Base-by-base conservation (phyloP, 805 yeast genomes). In the Phaffomyces antillensis region DNA sequence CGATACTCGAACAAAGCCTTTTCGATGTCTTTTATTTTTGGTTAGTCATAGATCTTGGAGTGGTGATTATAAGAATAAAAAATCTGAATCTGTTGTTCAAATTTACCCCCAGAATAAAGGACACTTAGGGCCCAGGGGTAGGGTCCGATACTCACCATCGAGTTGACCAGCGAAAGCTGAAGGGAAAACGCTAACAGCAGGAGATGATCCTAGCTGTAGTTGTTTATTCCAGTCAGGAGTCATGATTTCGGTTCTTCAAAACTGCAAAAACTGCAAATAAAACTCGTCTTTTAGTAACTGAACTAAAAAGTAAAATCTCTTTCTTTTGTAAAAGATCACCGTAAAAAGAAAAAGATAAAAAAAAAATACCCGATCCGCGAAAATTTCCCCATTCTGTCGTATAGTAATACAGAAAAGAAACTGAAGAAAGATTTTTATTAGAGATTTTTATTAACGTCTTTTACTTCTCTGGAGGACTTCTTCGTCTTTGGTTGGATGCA, bases 401-500 rank as follows among this genome's bases (percentile, higher is more conserved):
- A 15, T 16, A 16, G 25, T n/a, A 15, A n/a, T n/a, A n/a, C n/a
- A n/a, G n/a, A n/a, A n/a, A n/a, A n/a, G 9, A 25, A 24, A 37
- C 30, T n/a, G n/a, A n/a, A n/a, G 16, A 16, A 28, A 28, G 15
- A 28, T 28, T 28, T 20, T 28, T 26, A 26, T 26, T 26, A 10
- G 28, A 26, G 30, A 12, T 23, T 18, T 18, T 18, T 17, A 34
- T 40, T 36, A 54, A 38, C 59, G 59, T 53, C 65, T 64, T 50
- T 66, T 69, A 42, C 60, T 63, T 53, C 66, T 70, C 51, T 66
- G 73, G 53, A 85, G 85, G 39, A 86, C 85, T 63, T 93, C 99
- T 42, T 80, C 90, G 41, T 89, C 97, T 52, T 79, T 81, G 35
- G 85, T 78, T 13, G 90, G 81, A 65, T 93, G 99, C 42, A 93